Evolutionary conservation across 75 land plant species (phyloP), one percentile per base, ranked within the genome.

Genomic region (Gnetum montanum): DNA sequence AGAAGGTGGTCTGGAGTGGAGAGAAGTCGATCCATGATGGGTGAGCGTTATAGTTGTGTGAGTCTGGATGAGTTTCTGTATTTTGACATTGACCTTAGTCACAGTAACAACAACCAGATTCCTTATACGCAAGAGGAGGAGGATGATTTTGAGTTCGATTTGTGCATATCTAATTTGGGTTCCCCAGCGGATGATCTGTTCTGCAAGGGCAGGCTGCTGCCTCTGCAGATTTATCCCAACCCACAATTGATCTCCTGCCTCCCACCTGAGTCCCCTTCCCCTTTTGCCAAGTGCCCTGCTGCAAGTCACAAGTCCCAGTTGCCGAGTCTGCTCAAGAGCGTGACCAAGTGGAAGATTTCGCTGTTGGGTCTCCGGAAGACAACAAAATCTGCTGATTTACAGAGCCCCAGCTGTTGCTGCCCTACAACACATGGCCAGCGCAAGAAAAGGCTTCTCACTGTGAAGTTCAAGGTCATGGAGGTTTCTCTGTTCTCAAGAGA

Each of bases 391-490:
- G 49, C 61, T 37, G 63, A 34, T 38, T 43, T 41, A 30, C 30
- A 37, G 46, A 6, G 46, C 23, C 16, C 58, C 22, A 23, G 43
- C 12, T 12, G 48, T 58, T 19, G 47, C 31, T 15, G 11, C 37
- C 43, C 38, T 13, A 22, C 25, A 16, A 22, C 5, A 23, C 19
- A 38, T 15, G 34, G 25, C 36, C 50, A 28, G 36, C 33, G 70
- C 49, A 43, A 64, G 29, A 48, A 57, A 44, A 73, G 69, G 60
- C 55, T 65, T 58, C 70, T 82, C 34, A 61, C 71, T 1, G 71
- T 77, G 43, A 83, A 83, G 53, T 72, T 83, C 58, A 78, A 71
- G 61, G 74, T 77, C 24, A 74, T 73, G 36, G 85, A 82, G 15
- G 81, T 58, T 22, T 79, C 86, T 2, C 56, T 83, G 43, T 83